A percentile compares a stretch with the other conserved stretches of the same genome.
These are phyloP conservation scores for Anthoceros angustus DNA, from an alignment of 225 moss, liverwort and hornwort species.

Conservation along the genomic window DNA sequence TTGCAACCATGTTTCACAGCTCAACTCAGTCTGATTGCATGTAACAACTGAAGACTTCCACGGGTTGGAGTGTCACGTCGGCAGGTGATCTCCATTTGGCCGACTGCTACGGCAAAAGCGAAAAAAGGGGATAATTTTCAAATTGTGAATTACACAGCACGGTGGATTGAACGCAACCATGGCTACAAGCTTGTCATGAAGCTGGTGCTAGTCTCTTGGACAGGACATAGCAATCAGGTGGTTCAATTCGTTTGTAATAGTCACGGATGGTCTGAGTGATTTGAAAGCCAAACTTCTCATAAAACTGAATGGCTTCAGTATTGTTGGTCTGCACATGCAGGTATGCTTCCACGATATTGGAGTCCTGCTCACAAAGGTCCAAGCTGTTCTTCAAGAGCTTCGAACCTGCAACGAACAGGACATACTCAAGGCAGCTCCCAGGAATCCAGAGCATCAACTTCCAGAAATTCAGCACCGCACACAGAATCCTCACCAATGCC, in stretches of 20 bases:
- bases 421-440: neutral
- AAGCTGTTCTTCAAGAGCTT: slow-evolving; percentile 71
- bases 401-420: slow-evolving; percentile 31
- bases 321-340: slow-evolving; percentile 96
- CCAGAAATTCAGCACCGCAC: neutral
- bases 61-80: too few species aligned
- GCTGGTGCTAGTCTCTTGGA: slow-evolving; percentile 34
- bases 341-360: slow-evolving; percentile 66
- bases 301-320: slow-evolving; percentile 74
- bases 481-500: slow-evolving; percentile 46
- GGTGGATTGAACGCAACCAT: too few species aligned
- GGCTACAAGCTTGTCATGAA: neutral
- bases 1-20: too few species aligned
- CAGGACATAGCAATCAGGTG: slow-evolving; percentile 80
- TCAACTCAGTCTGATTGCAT: too few species aligned
- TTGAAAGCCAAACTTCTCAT: slow-evolving; percentile 61
- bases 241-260: slow-evolving; percentile 95
- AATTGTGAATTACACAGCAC: too few species aligned
- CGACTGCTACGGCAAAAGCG: too few species aligned
- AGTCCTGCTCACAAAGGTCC: slow-evolving; percentile 65
- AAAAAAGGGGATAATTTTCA: too few species aligned
- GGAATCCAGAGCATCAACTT: neutral
- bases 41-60: too few species aligned
- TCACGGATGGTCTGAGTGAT: slow-evolving; percentile 64
- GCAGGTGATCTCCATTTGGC: too few species aligned